These are phyloP conservation scores for Russula vinacea DNA, from an alignment of 768 basidiomycete genomes.

Conservation along the genomic window DNA sequence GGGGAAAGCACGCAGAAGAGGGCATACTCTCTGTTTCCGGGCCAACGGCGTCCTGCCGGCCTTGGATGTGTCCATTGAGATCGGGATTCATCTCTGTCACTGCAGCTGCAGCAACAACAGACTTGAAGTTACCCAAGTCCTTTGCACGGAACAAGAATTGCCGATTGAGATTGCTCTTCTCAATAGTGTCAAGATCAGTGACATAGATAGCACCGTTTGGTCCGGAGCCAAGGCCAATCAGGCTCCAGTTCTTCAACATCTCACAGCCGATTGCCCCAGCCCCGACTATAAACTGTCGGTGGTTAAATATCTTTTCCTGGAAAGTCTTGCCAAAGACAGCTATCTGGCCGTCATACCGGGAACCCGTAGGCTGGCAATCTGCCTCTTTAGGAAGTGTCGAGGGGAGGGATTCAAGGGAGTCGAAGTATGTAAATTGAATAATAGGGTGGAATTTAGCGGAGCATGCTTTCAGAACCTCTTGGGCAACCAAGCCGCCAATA, in stretches of 20 bases:
- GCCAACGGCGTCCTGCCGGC: conserved; percentile 92
- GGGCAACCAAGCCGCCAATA: conserved; percentile 95
- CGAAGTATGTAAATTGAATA: conserved; percentile 93
- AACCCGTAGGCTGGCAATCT: conserved; percentile 77
- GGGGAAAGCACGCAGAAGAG: neutral
- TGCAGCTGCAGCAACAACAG: conserved; percentile 87
- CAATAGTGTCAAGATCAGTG: conserved; percentile 97
- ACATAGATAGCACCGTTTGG: conserved; percentile 80
- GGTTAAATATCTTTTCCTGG: conserved; percentile 86
- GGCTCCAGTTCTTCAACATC: conserved; percentile 99
- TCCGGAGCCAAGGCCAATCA: conserved; percentile 92
- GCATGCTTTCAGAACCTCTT: conserved; percentile 95
- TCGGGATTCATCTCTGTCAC: conserved; percentile 96
- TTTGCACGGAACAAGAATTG: conserved; percentile 97
- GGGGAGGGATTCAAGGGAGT: conserved; percentile 94
- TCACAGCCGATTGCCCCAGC: conserved; percentile 99
- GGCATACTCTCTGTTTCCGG: conserved; percentile 84
- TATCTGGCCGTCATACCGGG: conserved; percentile 91
- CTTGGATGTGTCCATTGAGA: conserved; percentile 77
- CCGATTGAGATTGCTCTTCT: conserved; percentile 97
- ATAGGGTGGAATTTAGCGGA: conserved; percentile 98
- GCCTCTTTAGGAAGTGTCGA: conserved; percentile 67
- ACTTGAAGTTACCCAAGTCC: conserved; percentile 95
- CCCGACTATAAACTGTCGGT: conserved; percentile 94
- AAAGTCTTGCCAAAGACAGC: conserved; percentile 93